Evolutionary conservation across 2,329 filamentous ascomycete genomes (phyloP).

Genomic region (Epichloe coenophiala): DNA sequence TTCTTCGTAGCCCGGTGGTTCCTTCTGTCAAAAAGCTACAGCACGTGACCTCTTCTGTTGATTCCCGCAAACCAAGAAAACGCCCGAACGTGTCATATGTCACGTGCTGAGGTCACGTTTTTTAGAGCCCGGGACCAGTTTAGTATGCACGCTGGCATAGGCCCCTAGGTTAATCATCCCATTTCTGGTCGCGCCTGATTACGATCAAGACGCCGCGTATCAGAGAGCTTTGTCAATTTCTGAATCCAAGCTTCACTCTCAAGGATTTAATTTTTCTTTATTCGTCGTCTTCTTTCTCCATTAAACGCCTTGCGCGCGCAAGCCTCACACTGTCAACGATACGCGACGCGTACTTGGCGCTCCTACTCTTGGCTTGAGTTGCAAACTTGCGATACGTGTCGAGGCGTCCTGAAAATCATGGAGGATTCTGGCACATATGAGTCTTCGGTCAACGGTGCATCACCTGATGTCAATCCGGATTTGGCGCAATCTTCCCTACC

Average conservation of each 20-base stretch:
- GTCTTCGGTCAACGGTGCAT: slow-evolving; percentile 42
- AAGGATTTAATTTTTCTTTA: neutral
- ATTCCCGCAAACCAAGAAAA: neutral
- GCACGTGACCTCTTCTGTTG: neutral
- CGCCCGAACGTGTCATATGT: neutral
- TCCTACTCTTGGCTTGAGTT: neutral
- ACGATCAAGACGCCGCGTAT: slow-evolving; percentile 21
- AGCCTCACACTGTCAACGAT: neutral
- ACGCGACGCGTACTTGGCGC: slow-evolving; percentile 7
- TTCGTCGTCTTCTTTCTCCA: neutral
- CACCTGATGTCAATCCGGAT: slow-evolving; percentile 42
- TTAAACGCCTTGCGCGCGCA: neutral
- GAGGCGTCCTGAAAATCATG: slow-evolving; percentile 28
- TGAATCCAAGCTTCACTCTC: neutral
- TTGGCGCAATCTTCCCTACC: slow-evolving; percentile 41
- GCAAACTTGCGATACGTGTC: neutral
- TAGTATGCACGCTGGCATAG: neutral
- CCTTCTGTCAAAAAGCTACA: neutral
- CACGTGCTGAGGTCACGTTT: slow-evolving; percentile 3
- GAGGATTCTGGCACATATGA: slow-evolving; percentile 45
- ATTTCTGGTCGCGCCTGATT: slow-evolving; percentile 23
- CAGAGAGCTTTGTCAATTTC: slow-evolving; percentile 5
- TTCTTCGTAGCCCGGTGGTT: neutral
- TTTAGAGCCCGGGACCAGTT: neutral
- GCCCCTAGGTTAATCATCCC: neutral